Evolutionary conservation across 2,329 filamentous ascomycete species (phyloP).

Genomic region (Apiospora pterosperma): DNA sequence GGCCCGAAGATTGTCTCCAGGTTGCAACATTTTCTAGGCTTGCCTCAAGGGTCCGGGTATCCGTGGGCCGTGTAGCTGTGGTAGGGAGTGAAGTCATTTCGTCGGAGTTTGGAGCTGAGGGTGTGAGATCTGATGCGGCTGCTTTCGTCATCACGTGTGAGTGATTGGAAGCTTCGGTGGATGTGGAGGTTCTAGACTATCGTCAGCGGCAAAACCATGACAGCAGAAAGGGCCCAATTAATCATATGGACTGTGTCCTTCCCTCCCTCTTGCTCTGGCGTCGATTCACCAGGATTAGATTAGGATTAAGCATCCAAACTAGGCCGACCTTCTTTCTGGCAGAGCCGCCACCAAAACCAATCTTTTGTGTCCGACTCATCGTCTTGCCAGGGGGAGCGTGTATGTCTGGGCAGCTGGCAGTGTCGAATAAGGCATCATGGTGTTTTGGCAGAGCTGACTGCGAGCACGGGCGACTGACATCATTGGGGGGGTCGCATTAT

Average conservation of each 20-base stretch:
- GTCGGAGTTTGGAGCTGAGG: neutral
- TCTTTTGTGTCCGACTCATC: neutral
- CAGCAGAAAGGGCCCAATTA: neutral
- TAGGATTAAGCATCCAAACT: neutral
- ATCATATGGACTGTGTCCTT: neutral
- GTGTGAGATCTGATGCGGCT: neutral
- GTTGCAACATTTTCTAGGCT: neutral
- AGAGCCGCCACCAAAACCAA: neutral
- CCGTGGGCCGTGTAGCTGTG: neutral
- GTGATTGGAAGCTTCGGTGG: neutral
- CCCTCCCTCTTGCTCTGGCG: neutral
- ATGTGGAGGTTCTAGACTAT: neutral
- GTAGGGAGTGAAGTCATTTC: neutral
- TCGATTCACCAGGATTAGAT: neutral
- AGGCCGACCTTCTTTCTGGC: too few relatives aligned
- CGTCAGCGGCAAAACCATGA: neutral
- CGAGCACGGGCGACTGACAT: neutral
- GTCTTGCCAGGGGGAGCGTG: neutral
- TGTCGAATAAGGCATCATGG: neutral
- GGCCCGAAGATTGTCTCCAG: neutral
- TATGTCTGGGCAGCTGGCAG: neutral
- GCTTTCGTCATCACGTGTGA: constrained; percentile 8
- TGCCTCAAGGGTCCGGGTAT: too few relatives aligned
- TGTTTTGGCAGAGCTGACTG: neutral
- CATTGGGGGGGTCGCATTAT: constrained; percentile 1